phyloP scores from a whole-genome alignment of 139 green algal species.

The Chlorella sp. region DNA sequence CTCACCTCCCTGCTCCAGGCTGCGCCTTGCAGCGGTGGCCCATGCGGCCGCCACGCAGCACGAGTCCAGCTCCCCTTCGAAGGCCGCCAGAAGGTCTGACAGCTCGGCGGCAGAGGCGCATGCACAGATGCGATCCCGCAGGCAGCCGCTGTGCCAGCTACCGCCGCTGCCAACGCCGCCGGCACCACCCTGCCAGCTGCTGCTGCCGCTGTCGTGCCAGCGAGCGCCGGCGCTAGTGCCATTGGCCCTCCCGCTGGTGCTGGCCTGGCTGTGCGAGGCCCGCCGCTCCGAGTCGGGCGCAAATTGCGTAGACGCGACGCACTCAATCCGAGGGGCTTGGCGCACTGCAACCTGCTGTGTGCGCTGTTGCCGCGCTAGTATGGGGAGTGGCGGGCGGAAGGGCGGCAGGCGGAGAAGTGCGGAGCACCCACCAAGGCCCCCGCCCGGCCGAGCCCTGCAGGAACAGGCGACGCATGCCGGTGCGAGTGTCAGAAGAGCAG shows the following conservation, averaged over 20 bases:
- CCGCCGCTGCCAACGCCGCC: not conserved
- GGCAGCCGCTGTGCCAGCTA: not conserved
- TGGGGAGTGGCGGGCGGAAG: no score
- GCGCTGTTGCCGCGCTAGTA: not conserved
- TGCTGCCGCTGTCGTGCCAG: not conserved
- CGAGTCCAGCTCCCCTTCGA: not conserved
- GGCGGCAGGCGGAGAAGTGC: not conserved
- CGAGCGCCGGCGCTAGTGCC: not conserved
- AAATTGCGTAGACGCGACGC: no score
- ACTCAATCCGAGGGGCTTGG: no score
- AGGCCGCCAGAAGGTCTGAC: slow-evolving; percentile 6
- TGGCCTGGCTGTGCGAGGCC: not conserved
- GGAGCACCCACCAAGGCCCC: not conserved
- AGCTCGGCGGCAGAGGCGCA: slow-evolving; percentile 2
- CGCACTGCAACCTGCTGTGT: slow-evolving; percentile 1
- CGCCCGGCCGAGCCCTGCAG: not conserved
- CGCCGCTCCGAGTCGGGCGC: not conserved
- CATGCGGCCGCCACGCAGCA: slow-evolving; percentile 16
- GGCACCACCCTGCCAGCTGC: not conserved
- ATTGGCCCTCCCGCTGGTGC: not conserved
- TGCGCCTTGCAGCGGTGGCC: not conserved
- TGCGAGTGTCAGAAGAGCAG: no score
- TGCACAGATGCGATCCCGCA: not conserved
- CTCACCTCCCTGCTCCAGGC: not conserved
- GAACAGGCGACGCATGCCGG: no score